Evolutionary conservation across 208 protist genomes (phyloP), one percentile per base, ranked within the genome.

Genomic region (Leptomonas seymouri): DNA sequence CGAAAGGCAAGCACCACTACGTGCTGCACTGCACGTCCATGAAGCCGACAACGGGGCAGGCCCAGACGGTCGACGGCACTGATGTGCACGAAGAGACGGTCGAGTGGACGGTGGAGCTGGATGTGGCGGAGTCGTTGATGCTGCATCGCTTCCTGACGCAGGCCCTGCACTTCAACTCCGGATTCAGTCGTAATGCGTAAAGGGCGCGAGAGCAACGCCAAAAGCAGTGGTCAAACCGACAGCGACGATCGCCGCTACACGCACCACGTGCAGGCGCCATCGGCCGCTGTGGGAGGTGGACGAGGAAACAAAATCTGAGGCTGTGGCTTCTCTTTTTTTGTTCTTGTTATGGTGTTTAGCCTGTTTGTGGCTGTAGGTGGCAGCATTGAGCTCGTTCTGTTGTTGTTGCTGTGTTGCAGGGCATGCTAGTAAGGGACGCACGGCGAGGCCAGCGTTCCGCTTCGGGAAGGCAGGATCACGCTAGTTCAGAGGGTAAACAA

Each of bases 101-200:
- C 44, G 83, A 90, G 55, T 95, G 90, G 90, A 64, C 54, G 18
- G 87, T 90, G 20, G 60, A 81, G 14, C 70, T 95, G 59, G 86
- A 95, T 49, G 55, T 79, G 1, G 90, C 90, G 14, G 87, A 91
- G 76, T 91, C 90, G 7, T 74, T 95, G 18, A 93, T 95, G 90
- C 76, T 95, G 16, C 86, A 95, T 55, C 90, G 90, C 48, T 95
- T 95, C 56, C 78, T 95, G 11, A 78, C 86, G 2, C 87, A 93
- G 74, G 80, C 87, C 11, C 84, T 95, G 48, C 83, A 93, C 50
- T 88, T 89, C 76, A 93, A 95, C 81, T 85, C 78, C 2, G 90
- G 90, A 0, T 95, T 95, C 50, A 51, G 34, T 8, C 69, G 69
- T 0, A 23, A 63, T 0, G 16, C 62, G 30, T 69, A 54, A 34